Evolutionary conservation across 2,329 filamentous ascomycete genomes (phyloP), one percentile per base, ranked within the genome.

Genomic region (Colletotrichum karsti): DNA sequence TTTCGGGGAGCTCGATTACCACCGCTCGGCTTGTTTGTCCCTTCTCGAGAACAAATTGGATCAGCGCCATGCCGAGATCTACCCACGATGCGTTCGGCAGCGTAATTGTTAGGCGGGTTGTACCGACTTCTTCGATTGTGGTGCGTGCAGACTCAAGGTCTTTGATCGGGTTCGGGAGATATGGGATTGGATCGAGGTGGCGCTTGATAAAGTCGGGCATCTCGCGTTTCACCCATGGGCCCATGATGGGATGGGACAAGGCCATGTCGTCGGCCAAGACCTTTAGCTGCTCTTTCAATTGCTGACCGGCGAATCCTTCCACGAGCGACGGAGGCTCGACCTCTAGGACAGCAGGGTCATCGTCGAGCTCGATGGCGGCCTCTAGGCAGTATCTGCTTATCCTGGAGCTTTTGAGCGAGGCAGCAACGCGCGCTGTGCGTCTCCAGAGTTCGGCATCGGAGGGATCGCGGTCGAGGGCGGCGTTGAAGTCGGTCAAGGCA

Each of bases 391-490:
- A 92, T 37, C 90, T 81, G 70, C 84, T 87, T 26, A 90, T 82
- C 12, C 88, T 83, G 0, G 80, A 75, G 69, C 89, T 91, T 48
- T 84, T 85, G 46, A 91, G 76, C 50, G 88, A 87, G 1, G 85
- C 83, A 4, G 85, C 88, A 48, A 91, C 84, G 4, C 89, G 85
- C 1, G 88, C 87, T 3, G 85, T 82, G 55, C 85, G 84, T 68
- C 90, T 83, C 90, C 90, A 92, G 7, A 91, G 79, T 73, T 92
- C 90, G 2, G 90, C 89, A 72, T 92, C 90, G 0, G 90, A 91
- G 2, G 90, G 89, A 68, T 92, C 90, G 57, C 89, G 87, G 68
- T 90, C 89, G 6, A 91, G 79, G 0, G 90, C 89, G 5, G 83
- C 81, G 24, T 82, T 82, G 75, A 90, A 91, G 71, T 88, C 85